Conservation (phyloP, 2,329 filamentous ascomycete species). For the Fusarium zealandicum region DNA sequence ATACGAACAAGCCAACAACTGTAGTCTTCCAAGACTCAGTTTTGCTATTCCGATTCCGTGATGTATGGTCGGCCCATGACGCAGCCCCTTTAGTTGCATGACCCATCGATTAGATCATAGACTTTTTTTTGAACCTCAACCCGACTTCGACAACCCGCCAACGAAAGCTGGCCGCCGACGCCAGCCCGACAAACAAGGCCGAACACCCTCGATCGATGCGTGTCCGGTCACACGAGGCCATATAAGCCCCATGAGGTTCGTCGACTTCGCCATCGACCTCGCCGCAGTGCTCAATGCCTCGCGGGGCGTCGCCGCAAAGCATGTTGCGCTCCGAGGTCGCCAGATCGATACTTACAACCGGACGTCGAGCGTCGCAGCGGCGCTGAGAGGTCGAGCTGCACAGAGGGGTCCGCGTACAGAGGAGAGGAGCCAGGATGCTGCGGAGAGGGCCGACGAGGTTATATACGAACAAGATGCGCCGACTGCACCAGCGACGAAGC, state of each 20-base stretch:
- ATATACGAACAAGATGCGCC: conserved; percentile 24
- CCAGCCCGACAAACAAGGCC: conserved; percentile 24
- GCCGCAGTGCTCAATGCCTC: conserved; percentile 74
- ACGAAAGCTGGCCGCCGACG: conserved; percentile 28
- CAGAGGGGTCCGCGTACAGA: conserved; percentile 7
- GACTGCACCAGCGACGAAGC: conserved; percentile 11
- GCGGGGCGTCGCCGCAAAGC: conserved; percentile 69
- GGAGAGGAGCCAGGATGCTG: conserved; percentile 1
- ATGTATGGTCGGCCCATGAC: neutral
- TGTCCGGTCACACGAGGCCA: conserved; percentile 34
- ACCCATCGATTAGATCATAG: conserved; percentile 38
- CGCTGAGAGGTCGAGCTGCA: conserved; percentile 42
- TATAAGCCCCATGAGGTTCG: conserved; percentile 61
- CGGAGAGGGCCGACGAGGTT: conserved; percentile 7
- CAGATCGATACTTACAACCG: conserved; percentile 61
- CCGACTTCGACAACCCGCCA: conserved; percentile 13
- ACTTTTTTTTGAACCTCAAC: conserved; percentile 32
- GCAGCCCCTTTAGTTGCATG: conserved; percentile 45
- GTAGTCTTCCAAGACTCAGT: neutral
- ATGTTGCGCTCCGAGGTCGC: conserved; percentile 63
- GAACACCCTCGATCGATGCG: conserved; percentile 33
- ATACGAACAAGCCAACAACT: no score
- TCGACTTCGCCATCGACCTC: conserved; percentile 72
- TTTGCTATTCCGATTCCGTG: neutral
- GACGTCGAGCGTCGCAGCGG: conserved; percentile 53